phyloP scores from a whole-genome alignment of 139 green algal species.

The Chlamydomonas asymmetrica region DNA sequence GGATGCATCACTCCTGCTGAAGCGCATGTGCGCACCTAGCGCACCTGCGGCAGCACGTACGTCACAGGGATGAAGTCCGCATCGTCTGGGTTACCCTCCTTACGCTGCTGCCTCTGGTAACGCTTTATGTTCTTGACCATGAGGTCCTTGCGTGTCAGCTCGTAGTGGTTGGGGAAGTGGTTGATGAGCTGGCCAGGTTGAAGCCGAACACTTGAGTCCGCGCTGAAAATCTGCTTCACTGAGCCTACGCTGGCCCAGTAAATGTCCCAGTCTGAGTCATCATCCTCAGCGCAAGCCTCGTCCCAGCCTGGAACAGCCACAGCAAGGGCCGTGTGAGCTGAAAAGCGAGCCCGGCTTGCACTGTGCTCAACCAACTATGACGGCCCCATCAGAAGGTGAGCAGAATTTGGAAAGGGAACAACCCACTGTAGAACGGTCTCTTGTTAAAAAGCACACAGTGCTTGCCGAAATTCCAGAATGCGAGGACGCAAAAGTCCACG shows the following conservation, averaged over 20 bases:
- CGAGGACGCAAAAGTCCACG: slow-evolving; percentile 3
- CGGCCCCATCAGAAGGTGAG: no score
- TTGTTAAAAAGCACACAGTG: not conserved
- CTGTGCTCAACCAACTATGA: no score
- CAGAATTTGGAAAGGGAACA: not conserved
- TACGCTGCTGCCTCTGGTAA: slow-evolving; percentile 55
- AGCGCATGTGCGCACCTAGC: not conserved
- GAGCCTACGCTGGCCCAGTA: slow-evolving; percentile 71
- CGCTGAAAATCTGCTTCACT: slow-evolving; percentile 57
- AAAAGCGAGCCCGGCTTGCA: no score
- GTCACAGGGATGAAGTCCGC: slow-evolving; percentile 68
- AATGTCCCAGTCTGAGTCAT: slow-evolving; percentile 67
- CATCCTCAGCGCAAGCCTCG: not conserved
- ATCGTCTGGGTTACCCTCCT: slow-evolving; percentile 35
- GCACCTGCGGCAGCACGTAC: slow-evolving; percentile 63
- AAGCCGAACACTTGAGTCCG: slow-evolving; percentile 33
- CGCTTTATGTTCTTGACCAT: slow-evolving; percentile 88
- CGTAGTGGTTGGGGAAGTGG: slow-evolving; percentile 84
- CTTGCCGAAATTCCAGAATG: no score
- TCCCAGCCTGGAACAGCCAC: no score
- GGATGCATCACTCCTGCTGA: not conserved
- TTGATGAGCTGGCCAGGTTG: slow-evolving; percentile 77
- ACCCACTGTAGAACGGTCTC: not conserved
- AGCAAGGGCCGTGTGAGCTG: no score
- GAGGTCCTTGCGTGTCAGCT: slow-evolving; percentile 84